Conservation (phyloP, 2,329 filamentous ascomycete genomes). For the Fusarium nodosum region DNA sequence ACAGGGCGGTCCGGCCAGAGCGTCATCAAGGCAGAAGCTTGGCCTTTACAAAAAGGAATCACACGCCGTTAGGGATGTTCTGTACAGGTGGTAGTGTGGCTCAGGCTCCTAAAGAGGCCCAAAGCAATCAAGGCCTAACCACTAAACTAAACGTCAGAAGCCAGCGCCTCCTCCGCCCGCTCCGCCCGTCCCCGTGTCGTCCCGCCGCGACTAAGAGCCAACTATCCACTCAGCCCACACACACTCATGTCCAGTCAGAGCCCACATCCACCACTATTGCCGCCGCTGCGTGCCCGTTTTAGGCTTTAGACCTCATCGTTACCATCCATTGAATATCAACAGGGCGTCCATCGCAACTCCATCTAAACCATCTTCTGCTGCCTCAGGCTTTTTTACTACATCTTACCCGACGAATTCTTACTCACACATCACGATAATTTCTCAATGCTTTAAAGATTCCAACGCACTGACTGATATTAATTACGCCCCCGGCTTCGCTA, state of each 20-base stretch:
- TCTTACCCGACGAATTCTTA: slow-evolving; percentile 16
- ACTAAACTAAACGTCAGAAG: slow-evolving; percentile 33
- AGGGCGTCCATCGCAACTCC: slow-evolving; percentile 44
- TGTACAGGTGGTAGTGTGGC: slow-evolving; percentile 36
- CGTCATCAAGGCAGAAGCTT: slow-evolving; percentile 37
- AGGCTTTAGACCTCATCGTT: slow-evolving; percentile 37
- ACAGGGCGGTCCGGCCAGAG: slow-evolving; percentile 39
- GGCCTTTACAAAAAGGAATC: slow-evolving; percentile 19
- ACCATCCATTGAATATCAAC: slow-evolving; percentile 48
- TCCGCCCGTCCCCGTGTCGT: slow-evolving; percentile 44
- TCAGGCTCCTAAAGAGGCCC: slow-evolving; percentile 42
- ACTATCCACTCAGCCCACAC: slow-evolving; percentile 48
- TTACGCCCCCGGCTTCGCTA: slow-evolving; percentile 41
- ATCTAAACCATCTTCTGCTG: slow-evolving; percentile 36
- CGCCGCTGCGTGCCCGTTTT: slow-evolving; percentile 43
- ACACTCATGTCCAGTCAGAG: slow-evolving; percentile 41
- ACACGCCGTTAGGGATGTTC: slow-evolving; percentile 19
- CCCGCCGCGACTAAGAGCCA: slow-evolving; percentile 43
- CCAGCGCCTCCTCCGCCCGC: slow-evolving; percentile 41
- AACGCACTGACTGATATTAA: slow-evolving; percentile 29
- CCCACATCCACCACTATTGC: slow-evolving; percentile 42
- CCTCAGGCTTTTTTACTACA: slow-evolving; percentile 39
- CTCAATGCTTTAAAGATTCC: slow-evolving; percentile 21
- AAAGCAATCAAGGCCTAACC: slow-evolving; percentile 37
- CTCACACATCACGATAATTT: slow-evolving; percentile 22